Evolutionary conservation across 108 stramenopile species (phyloP), one percentile per base, ranked within the genome.

Genomic region (Seminavis robusta): DNA sequence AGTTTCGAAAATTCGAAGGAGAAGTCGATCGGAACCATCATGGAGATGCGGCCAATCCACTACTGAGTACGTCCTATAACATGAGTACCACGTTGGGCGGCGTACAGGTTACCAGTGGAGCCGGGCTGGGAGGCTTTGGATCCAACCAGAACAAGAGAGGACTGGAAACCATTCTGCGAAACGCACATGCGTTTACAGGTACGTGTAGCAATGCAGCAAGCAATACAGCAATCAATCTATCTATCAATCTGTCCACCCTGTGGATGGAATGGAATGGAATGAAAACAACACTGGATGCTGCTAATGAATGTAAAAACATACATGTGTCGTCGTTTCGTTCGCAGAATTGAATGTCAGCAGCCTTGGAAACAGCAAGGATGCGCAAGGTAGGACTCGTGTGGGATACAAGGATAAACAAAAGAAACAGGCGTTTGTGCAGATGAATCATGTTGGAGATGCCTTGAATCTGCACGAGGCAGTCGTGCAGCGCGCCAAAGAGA

Each of bases 351-450:
- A 92, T 50, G 83, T 92, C 47, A 79, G 76, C 5, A 84, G 90
- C 57, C 88, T 90, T 60, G 94, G 94, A 17, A 92, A 89, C 47
- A 59, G n/a, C n/a, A n/a, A n/a, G n/a, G n/a, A n/a, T n/a, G 86
- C 81, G 1, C 90, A 94, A 59, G 78, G 81, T 47, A 77, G 81
- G 15, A 94, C 94, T 25, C 73, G 94, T 21, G 71, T 76, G 7
- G 93, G 93, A 17, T 94, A 94, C 75, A 94, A 94, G 61, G 93
- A 94, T 73, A 67, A 76, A 56, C 88, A 91, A 67, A 94, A 94
- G 69, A 80, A 79, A 27, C 76, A 81, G 41, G 81, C 80, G 36
- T 80, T 80, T 50, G 31, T 66, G 16, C 80, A 90, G 54, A 90
- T 94, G 92, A 65, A 65, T 13, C 83, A 90, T 63, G 75, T 79